A percentile compares a stretch with the other conserved stretches of the same genome.
Conservation (phyloP, 179 eudicot genomes). For the Silene vulgaris region DNA sequence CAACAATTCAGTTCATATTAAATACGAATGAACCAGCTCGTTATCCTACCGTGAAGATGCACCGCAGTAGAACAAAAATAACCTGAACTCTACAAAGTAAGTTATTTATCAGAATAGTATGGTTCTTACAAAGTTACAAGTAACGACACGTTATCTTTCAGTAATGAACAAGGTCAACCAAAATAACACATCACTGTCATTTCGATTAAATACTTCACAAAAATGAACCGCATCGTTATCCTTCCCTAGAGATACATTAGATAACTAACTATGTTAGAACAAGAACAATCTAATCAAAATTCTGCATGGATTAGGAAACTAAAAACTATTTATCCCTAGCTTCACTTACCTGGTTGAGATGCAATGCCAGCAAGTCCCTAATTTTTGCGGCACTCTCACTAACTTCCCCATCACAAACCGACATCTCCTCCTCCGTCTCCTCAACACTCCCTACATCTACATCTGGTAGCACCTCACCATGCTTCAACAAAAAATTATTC, state of each 20-base stretch:
- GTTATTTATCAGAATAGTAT: not conserved
- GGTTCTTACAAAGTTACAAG: not conserved
- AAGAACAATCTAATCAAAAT: constrained; percentile 16
- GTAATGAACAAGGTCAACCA: not conserved
- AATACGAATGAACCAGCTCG: not conserved
- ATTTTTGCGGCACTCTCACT: constrained; percentile 45
- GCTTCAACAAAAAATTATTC: constrained; percentile 76
- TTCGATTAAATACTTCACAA: not conserved
- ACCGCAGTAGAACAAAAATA: not conserved
- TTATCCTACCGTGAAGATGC: too few relatives aligned
- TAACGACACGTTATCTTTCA: not conserved
- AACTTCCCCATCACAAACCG: constrained; percentile 49
- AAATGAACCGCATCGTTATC: constrained; percentile 3
- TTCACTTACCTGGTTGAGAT: constrained; percentile 56
- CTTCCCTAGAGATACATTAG: constrained; percentile 7
- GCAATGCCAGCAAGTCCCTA: constrained; percentile 63
- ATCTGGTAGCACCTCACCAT: constrained; percentile 52
- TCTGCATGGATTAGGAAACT: constrained; percentile 14
- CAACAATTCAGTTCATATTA: not conserved
- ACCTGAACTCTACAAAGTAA: not conserved
- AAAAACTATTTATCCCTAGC: constrained; percentile 25
- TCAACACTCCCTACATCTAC: constrained; percentile 25
- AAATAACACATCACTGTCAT: not conserved
- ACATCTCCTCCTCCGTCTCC: constrained; percentile 26
- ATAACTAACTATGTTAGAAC: constrained; percentile 17